These are phyloP conservation scores for Paramecium pentaurelia DNA, from an alignment of 73 alveolate genomes.

Conservation along the genomic window DNA sequence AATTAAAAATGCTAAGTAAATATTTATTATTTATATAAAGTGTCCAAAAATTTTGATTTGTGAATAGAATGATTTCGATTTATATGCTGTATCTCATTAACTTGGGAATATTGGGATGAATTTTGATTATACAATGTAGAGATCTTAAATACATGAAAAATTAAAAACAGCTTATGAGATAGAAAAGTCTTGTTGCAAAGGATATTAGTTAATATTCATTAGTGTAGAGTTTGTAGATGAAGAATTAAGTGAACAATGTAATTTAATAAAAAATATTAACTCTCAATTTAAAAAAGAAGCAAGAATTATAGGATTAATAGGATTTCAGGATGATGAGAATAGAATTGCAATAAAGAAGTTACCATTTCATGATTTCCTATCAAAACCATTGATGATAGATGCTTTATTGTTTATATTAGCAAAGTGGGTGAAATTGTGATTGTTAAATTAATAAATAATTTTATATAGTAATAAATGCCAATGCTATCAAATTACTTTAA, in stretches of 20 bases:
- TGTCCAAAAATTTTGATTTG: background rate
- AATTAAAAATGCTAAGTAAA: background rate
- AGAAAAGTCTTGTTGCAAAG: background rate
- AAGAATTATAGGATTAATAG: background rate
- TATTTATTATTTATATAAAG: background rate
- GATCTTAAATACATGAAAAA: background rate
- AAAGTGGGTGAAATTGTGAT: conserved; percentile 15
- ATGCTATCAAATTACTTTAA: background rate
- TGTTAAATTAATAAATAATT: background rate
- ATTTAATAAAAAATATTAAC: background rate
- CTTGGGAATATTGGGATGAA: background rate
- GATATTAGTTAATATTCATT: background rate
- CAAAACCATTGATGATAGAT: conserved; percentile 32
- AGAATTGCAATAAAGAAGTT: background rate
- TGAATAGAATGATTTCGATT: background rate
- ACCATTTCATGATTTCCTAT: conserved; percentile 3
- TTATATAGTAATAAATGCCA: background rate
- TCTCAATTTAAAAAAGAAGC: background rate
- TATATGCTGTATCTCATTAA: conserved; percentile 6
- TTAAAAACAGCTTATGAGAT: background rate
- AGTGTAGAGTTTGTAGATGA: conserved; percentile 8
- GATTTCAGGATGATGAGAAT: background rate
- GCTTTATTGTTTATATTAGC: conserved; percentile 28
- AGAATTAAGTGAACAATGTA: background rate
- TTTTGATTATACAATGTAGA: background rate